These are phyloP conservation scores for Pinus taeda DNA, from an alignment of 75 land plant genomes.

Conservation along the genomic window DNA sequence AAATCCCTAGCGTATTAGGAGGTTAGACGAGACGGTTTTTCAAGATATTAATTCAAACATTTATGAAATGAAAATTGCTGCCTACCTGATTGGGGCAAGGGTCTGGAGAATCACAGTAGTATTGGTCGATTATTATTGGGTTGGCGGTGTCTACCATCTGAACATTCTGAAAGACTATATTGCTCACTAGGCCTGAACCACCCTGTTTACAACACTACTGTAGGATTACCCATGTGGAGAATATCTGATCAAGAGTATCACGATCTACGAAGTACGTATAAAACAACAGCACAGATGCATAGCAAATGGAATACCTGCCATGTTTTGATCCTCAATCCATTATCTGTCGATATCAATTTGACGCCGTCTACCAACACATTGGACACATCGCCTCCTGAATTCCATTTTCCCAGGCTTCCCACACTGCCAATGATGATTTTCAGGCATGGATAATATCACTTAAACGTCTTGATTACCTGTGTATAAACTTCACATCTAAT, in stretches of 20 bases:
- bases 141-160: slow-evolving; percentile 73
- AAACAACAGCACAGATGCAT: too few relatives aligned
- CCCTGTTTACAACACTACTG: slow-evolving; percentile 38
- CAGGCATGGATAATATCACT: not conserved
- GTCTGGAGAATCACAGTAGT: slow-evolving; percentile 78
- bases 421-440: slow-evolving; percentile 25
- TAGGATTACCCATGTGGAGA: too few relatives aligned
- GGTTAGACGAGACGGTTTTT: too few relatives aligned
- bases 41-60: too few relatives aligned
- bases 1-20: too few relatives aligned
- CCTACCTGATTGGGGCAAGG: slow-evolving; percentile 58
- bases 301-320: slow-evolving; percentile 27
- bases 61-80: not conserved
- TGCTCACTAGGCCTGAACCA: slow-evolving; percentile 67
- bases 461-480: too few relatives aligned
- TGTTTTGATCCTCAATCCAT: slow-evolving; percentile 66
- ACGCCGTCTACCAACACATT: slow-evolving; percentile 36
- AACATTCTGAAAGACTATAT: slow-evolving; percentile 62
- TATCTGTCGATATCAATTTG: slow-evolving; percentile 33
- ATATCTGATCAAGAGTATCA: too few relatives aligned
- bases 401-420: slow-evolving; percentile 62
- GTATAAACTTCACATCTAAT: too few relatives aligned
- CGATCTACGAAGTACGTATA: too few relatives aligned
- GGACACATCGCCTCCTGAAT: slow-evolving; percentile 26
- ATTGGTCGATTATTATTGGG: slow-evolving; percentile 92